Conservation (phyloP, 495 filamentous ascomycete genomes). For the Talaromyces liani region DNA sequence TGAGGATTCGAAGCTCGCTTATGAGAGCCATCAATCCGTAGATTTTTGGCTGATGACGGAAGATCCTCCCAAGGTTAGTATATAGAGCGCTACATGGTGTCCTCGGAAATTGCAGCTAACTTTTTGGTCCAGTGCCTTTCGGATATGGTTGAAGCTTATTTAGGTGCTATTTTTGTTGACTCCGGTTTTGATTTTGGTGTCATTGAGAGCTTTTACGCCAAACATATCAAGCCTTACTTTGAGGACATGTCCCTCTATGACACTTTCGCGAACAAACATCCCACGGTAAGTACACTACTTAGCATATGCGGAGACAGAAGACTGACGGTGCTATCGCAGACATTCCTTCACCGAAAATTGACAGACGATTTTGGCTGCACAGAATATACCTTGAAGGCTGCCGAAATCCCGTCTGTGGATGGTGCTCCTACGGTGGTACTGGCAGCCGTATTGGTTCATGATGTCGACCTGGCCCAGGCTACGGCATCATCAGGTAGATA, state of each 20-base stretch:
- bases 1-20: constrained; percentile 51
- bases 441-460: constrained; percentile 73
- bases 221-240: constrained; percentile 69
- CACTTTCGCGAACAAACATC: constrained; percentile 82
- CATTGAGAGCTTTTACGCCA: constrained; percentile 70
- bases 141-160: constrained; percentile 83
- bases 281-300: constrained; percentile 41
- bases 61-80: constrained; percentile 62
- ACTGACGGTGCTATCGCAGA: constrained; percentile 24
- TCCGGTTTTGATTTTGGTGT: constrained; percentile 68
- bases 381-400: constrained; percentile 47
- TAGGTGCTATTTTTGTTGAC: constrained; percentile 90
- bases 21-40: constrained; percentile 43
- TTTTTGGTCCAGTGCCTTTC: constrained; percentile 53
- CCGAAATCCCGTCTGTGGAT: constrained; percentile 37
- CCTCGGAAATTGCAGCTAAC: not conserved
- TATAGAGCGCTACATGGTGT: not conserved
- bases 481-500: constrained; percentile 55
- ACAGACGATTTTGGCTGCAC: constrained; percentile 43
- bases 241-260: constrained; percentile 86
- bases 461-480: constrained; percentile 53
- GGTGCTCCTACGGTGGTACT: constrained; percentile 45
- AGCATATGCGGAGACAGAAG: not conserved
- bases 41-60: constrained; percentile 73
- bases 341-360: constrained; percentile 45